Conservation (phyloP, 225 moss, liverwort and hornwort species). For the Pseudisothecium myosuroides region DNA sequence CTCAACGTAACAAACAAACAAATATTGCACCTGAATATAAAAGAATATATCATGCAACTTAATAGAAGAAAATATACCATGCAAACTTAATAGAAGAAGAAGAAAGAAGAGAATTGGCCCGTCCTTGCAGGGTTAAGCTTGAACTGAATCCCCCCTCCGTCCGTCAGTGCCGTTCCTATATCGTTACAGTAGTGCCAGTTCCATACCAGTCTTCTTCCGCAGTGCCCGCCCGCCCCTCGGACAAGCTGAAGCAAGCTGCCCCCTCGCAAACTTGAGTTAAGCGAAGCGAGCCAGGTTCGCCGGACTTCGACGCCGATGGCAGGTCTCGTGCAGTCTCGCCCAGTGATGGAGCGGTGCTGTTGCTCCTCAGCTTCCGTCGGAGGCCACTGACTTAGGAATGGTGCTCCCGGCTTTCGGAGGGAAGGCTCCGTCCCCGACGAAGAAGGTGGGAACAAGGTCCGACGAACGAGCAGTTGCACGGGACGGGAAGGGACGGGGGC, state of each 20-base stretch:
- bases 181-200: no score
- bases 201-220: no score
- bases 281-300: background rate
- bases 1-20: no score
- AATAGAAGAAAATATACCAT: no score
- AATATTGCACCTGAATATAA: no score
- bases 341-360: background rate
- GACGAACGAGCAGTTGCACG: background rate
- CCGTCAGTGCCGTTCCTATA: no score
- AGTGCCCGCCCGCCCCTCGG: background rate
- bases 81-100: no score
- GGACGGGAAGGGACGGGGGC: background rate
- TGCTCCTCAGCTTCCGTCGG: background rate
- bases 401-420: background rate
- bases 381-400: background rate
- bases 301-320: background rate
- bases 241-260: background rate
- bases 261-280: background rate
- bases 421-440: background rate
- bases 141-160: no score
- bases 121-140: no score
- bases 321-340: background rate
- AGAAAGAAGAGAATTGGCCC: no score
- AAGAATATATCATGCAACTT: no score
- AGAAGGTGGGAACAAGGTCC: background rate